Conservation (phyloP, 495 filamentous ascomycete species). For the Aspergillus wentii region DNA sequence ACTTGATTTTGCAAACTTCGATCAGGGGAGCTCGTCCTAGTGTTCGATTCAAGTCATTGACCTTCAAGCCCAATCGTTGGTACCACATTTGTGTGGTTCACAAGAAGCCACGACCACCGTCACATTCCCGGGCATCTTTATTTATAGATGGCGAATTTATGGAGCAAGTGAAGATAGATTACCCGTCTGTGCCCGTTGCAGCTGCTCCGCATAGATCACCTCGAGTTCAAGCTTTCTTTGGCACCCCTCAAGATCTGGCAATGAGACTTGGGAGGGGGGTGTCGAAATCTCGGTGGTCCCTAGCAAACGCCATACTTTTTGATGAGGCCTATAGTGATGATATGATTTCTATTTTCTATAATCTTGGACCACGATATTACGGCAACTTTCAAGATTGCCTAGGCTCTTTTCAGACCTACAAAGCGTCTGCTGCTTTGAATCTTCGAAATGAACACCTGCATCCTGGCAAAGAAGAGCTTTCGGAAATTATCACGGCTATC, state of each 20-base stretch:
- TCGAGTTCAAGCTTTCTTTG: slow-evolving; percentile 85
- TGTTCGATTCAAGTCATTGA: slow-evolving; percentile 81
- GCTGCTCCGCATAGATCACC: slow-evolving; percentile 48
- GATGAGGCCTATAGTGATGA: slow-evolving; percentile 88
- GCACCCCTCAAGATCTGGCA: slow-evolving; percentile 87
- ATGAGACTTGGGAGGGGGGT: slow-evolving; percentile 72
- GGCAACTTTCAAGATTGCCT: slow-evolving; percentile 96
- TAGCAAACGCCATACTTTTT: slow-evolving; percentile 84
- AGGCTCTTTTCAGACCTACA: slow-evolving; percentile 94
- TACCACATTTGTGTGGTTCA: slow-evolving; percentile 91
- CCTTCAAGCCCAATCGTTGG: slow-evolving; percentile 72
- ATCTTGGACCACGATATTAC: slow-evolving; percentile 83
- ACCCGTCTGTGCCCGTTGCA: slow-evolving; percentile 60
- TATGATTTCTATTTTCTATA: slow-evolving; percentile 82
- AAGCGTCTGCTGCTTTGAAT: slow-evolving; percentile 86
- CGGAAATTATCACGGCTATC: slow-evolving; percentile 86
- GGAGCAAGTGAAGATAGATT: slow-evolving; percentile 85
- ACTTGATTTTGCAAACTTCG: slow-evolving; percentile 95
- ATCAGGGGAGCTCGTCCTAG: slow-evolving; percentile 81
- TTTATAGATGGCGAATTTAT: slow-evolving; percentile 92
- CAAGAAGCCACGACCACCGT: slow-evolving; percentile 66
- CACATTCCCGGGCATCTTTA: slow-evolving; percentile 76
- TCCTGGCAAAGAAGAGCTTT: slow-evolving; percentile 84
- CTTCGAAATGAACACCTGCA: slow-evolving; percentile 88
- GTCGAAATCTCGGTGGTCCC: slow-evolving; percentile 75